A percentile compares a stretch with the other conserved stretches of the same genome.
These are phyloP conservation scores for Monosporascus sp. DNA, from an alignment of 2,329 filamentous ascomycete species.

Conservation along the genomic window DNA sequence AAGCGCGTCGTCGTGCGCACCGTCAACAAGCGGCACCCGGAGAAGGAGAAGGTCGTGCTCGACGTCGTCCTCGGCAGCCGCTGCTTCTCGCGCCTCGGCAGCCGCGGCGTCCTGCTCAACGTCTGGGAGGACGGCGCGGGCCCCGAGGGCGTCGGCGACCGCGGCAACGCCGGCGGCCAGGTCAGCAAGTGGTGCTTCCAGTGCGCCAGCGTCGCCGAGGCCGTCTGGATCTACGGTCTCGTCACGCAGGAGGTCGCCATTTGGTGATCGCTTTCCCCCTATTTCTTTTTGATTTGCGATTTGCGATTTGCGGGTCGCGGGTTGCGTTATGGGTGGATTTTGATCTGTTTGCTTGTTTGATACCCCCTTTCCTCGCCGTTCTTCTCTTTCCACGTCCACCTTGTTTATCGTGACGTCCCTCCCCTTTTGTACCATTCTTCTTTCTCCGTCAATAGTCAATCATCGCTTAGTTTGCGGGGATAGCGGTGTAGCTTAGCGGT, in stretches of 20 bases:
- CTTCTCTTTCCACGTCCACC: too few relatives aligned
- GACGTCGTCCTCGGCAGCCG: slow-evolving; percentile 82
- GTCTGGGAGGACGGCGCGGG: slow-evolving; percentile 75
- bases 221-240: slow-evolving; percentile 51
- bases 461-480: too few relatives aligned
- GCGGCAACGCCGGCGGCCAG: slow-evolving; percentile 47
- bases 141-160: slow-evolving; percentile 48
- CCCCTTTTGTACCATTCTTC: too few relatives aligned
- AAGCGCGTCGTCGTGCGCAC: slow-evolving; percentile 80
- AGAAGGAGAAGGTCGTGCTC: slow-evolving; percentile 59
- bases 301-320: background rate
- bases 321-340: too few relatives aligned
- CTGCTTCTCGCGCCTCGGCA: slow-evolving; percentile 78
- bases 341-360: too few relatives aligned
- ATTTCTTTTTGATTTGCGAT: slow-evolving; percentile 6
- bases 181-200: slow-evolving; percentile 63
- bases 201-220: slow-evolving; percentile 48
- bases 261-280: slow-evolving; percentile 11
- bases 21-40: slow-evolving; percentile 58
- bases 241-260: slow-evolving; percentile 53
- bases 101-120: slow-evolving; percentile 81
- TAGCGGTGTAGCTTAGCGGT: too few relatives aligned
- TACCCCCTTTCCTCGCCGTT: too few relatives aligned
- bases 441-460: too few relatives aligned
- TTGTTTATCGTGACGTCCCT: too few relatives aligned